Evolutionary conservation across 352 stramenopile genomes (phyloP).

Genomic region (Phytophthora agathidicida): DNA sequence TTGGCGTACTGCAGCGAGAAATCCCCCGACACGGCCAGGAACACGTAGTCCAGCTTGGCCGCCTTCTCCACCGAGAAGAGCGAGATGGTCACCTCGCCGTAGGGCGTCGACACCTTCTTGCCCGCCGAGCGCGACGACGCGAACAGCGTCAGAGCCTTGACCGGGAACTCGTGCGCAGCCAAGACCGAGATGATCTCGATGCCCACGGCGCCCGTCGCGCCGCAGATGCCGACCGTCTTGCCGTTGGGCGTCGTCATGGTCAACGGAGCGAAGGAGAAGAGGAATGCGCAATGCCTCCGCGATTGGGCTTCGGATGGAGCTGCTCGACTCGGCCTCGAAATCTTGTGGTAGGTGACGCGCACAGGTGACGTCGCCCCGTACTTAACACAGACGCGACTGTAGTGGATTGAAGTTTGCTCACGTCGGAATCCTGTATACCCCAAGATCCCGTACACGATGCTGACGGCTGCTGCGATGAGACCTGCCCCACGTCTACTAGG

Average conservation of each 20-base stretch:
- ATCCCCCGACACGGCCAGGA: conserved; percentile 96
- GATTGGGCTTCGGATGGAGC: conserved; percentile 3
- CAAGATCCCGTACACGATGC: conserved; percentile 18
- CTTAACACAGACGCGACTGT: no score
- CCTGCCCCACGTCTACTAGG: conserved; percentile 9
- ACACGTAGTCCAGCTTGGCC: conserved; percentile 95
- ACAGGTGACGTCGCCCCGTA: not conserved
- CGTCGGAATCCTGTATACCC: conserved; percentile 48
- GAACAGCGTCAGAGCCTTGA: conserved; percentile 95
- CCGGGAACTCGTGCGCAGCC: conserved; percentile 84
- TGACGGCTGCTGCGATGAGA: conserved; percentile 16
- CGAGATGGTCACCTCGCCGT: conserved; percentile 94
- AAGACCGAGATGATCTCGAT: conserved; percentile 97
- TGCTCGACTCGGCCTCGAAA: conserved; percentile 5
- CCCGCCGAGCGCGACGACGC: conserved; percentile 94
- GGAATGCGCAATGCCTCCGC: no score
- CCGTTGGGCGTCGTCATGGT: conserved; percentile 59
- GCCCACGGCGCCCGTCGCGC: conserved; percentile 94
- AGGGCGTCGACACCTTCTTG: conserved; percentile 89
- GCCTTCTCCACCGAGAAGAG: conserved; percentile 94
- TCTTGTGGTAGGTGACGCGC: conserved; percentile 11
- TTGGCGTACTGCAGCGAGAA: conserved; percentile 97
- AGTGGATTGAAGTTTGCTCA: conserved; percentile 32
- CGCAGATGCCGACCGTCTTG: conserved; percentile 83
- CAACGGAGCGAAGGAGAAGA: not conserved